Evolutionary conservation across 2,329 filamentous ascomycete genomes (phyloP), one percentile per base, ranked within the genome.

Genomic region (Berkeleyomyces rouxiae): DNA sequence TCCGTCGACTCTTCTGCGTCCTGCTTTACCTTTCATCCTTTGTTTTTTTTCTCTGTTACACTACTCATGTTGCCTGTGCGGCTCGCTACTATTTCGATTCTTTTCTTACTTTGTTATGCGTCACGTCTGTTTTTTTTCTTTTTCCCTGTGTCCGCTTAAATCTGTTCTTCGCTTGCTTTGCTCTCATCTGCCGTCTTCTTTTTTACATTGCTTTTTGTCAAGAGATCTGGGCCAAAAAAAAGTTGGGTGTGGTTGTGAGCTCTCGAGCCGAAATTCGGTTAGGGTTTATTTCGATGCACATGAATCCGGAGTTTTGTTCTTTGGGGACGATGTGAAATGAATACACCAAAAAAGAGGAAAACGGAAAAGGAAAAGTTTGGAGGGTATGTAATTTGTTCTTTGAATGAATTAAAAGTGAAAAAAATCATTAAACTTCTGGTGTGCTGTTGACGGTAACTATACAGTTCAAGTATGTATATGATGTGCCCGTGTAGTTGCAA

Each of bases 71-170:
- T 44, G 44, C 4, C 31, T 49, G 33, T 39, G n/a, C 6, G 11
- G 10, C 43, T 55, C n/a, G 47, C 47, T 40, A 23, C 16, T 33
- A 42, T 16, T 44, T 23, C 23, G 53, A 5, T 43, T 58, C 31
- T 40, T 23, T 58, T 58, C 31, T 58, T 39, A 7, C 23, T 36
- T 59, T 13, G 16, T 44, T 46, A 44, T 31, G 57, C 47, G 57
- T 51, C 53, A 44, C 9, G 43, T 43, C 9, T 49, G 53, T 37
- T 58, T 43, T 40, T 62, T 40, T 36, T 55, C 11, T 13, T 58
- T 61, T 49, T 51, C 43, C 13, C 63, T 63, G 68, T 67, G 59
- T 70, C 66, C 63, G 65, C 64, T 66, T 67, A 39, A 62, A 66
- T 65, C 67, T 62, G 51, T 53, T 44, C 39, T 44, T 46, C 66